A percentile compares a stretch with the other conserved stretches of the same genome.
phyloP scores from a whole-genome alignment of 495 filamentous ascomycete genomes.

The Penicillium angulare region DNA sequence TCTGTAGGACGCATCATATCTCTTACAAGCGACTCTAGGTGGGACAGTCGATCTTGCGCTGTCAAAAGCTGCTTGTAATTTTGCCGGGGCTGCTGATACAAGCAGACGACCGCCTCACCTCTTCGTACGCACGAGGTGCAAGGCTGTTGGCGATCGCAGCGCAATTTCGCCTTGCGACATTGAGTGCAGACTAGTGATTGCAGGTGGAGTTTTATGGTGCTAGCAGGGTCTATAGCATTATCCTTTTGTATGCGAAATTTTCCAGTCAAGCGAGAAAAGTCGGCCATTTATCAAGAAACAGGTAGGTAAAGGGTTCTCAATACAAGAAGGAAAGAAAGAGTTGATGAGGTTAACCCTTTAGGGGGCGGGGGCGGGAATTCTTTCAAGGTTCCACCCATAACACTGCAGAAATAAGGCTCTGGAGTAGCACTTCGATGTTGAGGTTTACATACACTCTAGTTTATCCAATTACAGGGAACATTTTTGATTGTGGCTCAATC shows the following conservation, averaged over 20 bases:
- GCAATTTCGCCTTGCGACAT: slow-evolving; percentile 1
- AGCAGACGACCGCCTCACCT: background rate
- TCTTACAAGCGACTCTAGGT: slow-evolving; percentile 7
- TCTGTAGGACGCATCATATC: background rate
- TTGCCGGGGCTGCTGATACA: background rate
- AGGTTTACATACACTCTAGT: too few relatives aligned
- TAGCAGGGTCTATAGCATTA: background rate
- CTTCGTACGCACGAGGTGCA: background rate
- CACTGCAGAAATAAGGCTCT: too few relatives aligned
- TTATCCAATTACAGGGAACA: too few relatives aligned
- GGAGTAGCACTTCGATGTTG: too few relatives aligned
- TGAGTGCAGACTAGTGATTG: background rate
- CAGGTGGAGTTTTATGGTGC: background rate
- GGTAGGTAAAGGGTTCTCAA: background rate
- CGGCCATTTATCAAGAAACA: background rate
- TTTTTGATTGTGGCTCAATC: too few relatives aligned
- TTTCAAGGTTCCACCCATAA: too few relatives aligned
- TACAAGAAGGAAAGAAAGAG: background rate
- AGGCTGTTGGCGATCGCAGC: slow-evolving; percentile 1
- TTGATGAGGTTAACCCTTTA: too few relatives aligned
- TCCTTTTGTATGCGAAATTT: background rate
- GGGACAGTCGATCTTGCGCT: slow-evolving; percentile 6
- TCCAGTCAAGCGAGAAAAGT: background rate
- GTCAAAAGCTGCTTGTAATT: background rate
- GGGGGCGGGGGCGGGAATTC: too few relatives aligned